phyloP scores from a whole-genome alignment of 805 yeast genomes.

The Wickerhamiella slavikovae region DNA sequence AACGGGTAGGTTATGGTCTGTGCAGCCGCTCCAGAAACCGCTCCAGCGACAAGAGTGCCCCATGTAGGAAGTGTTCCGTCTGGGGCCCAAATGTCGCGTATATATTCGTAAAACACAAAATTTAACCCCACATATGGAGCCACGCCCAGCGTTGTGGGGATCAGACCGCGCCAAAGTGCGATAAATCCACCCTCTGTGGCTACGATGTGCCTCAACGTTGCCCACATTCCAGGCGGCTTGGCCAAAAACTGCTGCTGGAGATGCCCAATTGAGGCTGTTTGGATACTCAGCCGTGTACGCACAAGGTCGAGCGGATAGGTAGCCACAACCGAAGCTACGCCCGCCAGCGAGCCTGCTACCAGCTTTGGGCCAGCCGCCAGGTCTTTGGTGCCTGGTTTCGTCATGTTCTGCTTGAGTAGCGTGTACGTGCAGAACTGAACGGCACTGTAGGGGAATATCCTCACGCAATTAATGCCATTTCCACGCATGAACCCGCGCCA shows the following conservation, averaged over 20 bases:
- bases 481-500: conserved; percentile 77
- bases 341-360: conserved; percentile 63
- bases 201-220: conserved; percentile 38
- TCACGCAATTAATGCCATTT: conserved; percentile 69
- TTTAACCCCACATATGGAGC: conserved; percentile 92
- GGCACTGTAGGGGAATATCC: conserved; percentile 87
- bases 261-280: conserved; percentile 44
- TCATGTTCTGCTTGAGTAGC: conserved; percentile 20
- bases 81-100: conserved; percentile 32
- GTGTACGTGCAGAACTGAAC: conserved; percentile 83
- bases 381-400: conserved; percentile 12
- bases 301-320: conserved; percentile 88
- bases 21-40: conserved; percentile 70
- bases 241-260: conserved; percentile 6
- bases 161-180: conserved; percentile 66
- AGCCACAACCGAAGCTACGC: conserved; percentile 53
- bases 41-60: conserved; percentile 59
- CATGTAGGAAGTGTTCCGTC: conserved; percentile 21
- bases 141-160: conserved; percentile 85
- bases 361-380: conserved; percentile 36
- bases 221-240: conserved; percentile 53
- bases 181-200: conserved; percentile 58
- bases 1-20: conserved; percentile 84
- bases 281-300: conserved; percentile 73
- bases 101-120: conserved; percentile 70